Conservation (phyloP, 2,329 filamentous ascomycete genomes). For the Neoscytalidium dimidiatum region DNA sequence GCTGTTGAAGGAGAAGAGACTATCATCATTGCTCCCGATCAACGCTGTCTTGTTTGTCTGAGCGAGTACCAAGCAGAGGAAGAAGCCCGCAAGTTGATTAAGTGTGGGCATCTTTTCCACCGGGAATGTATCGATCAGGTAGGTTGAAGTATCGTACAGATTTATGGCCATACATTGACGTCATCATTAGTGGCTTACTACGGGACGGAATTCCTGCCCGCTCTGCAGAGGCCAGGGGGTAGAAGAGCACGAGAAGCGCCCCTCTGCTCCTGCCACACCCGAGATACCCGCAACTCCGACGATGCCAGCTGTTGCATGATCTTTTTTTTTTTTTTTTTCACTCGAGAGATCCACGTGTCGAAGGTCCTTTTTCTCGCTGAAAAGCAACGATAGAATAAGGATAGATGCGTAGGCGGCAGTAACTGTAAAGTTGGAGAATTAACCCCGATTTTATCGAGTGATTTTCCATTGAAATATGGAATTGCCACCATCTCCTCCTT, state of each 20-base stretch:
- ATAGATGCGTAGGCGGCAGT: not conserved
- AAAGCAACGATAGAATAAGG: not conserved
- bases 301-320: conserved; percentile 4
- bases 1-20: conserved; percentile 38
- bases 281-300: not conserved
- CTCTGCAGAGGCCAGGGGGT: conserved; percentile 62
- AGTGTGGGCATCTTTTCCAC: conserved; percentile 69
- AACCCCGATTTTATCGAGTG: not conserved
- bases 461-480: not conserved
- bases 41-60: conserved; percentile 67
- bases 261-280: conserved; percentile 1
- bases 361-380: not conserved
- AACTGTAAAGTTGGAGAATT: not conserved
- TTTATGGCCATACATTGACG: conserved; percentile 4
- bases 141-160: conserved; percentile 28
- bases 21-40: conserved; percentile 34
- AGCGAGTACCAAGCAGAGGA: conserved; percentile 66
- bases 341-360: no score
- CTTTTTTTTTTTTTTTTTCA: not conserved
- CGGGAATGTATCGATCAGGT: conserved; percentile 71
- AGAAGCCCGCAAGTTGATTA: conserved; percentile 60
- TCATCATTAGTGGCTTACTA: conserved; percentile 63
- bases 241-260: conserved; percentile 43
- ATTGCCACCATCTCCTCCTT: not conserved
- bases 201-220: conserved; percentile 65